Evolutionary conservation across 2,329 filamentous ascomycete species (phyloP).

Genomic region (Phaeophleospora eucalypticola): DNA sequence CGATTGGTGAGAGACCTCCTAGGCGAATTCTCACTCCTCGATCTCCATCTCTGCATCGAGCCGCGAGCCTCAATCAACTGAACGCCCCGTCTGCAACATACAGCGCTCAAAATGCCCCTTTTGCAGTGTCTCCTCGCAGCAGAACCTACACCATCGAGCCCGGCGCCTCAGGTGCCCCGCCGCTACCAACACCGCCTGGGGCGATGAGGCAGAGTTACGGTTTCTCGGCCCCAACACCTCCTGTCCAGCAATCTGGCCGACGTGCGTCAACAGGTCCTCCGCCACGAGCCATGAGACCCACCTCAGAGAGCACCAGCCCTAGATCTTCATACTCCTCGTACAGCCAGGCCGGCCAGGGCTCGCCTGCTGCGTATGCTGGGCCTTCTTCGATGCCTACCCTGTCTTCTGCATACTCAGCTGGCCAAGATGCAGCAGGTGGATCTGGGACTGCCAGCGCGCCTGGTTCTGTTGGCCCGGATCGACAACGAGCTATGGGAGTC

Average conservation of each 20-base stretch:
- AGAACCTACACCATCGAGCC: slow-evolving; percentile 43
- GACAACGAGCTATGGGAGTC: slow-evolving; percentile 38
- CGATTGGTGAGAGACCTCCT: slow-evolving; percentile 12
- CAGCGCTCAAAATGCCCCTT: slow-evolving; percentile 48
- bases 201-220: slow-evolving; percentile 35
- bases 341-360: slow-evolving; percentile 36
- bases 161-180: slow-evolving; percentile 41
- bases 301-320: slow-evolving; percentile 41
- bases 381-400: slow-evolving; percentile 20
- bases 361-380: slow-evolving; percentile 24
- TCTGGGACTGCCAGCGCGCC: slow-evolving; percentile 2
- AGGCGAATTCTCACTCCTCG: slow-evolving; percentile 55
- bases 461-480: slow-evolving; percentile 12
- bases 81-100: slow-evolving; percentile 44
- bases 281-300: slow-evolving; percentile 16
- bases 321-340: slow-evolving; percentile 48
- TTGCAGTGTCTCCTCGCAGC: slow-evolving; percentile 39
- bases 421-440: slow-evolving; percentile 8
- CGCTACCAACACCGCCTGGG: slow-evolving; percentile 45
- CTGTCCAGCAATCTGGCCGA: slow-evolving; percentile 38
- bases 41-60: slow-evolving; percentile 51
- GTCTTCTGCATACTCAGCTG: slow-evolving; percentile 16
- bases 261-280: slow-evolving; percentile 32
- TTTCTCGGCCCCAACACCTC: slow-evolving; percentile 33
- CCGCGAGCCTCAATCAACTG: slow-evolving; percentile 47